A percentile compares a stretch with the other conserved stretches of the same genome.
Conservation (phyloP, 495 filamentous ascomycete species). For the Amorphotheca resinae region DNA sequence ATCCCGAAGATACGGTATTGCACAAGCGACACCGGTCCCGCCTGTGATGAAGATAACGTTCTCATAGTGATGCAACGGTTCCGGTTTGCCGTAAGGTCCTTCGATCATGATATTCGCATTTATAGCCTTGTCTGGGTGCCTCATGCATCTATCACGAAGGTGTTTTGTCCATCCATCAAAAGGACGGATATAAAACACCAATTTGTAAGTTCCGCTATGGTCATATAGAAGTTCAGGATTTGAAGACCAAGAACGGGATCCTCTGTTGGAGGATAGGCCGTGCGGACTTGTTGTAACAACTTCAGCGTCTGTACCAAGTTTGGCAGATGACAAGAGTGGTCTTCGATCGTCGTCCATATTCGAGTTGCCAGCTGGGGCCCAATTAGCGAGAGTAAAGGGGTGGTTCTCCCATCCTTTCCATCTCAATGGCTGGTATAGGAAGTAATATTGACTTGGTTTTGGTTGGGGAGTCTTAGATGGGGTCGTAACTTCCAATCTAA, state of each 20-base stretch:
- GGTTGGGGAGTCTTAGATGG: slow-evolving; percentile 20
- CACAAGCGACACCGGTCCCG: slow-evolving; percentile 45
- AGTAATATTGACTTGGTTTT: slow-evolving; percentile 42
- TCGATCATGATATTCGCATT: slow-evolving; percentile 31
- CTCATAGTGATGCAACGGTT: slow-evolving; percentile 36
- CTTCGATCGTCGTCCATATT: neutral
- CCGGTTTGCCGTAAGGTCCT: slow-evolving; percentile 44
- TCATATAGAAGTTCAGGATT: too few relatives aligned
- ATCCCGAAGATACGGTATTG: slow-evolving; percentile 38
- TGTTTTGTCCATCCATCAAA: slow-evolving; percentile 37
- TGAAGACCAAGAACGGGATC: too few relatives aligned
- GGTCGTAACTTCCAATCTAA: slow-evolving; percentile 37
- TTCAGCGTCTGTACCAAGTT: too few relatives aligned
- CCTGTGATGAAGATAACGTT: slow-evolving; percentile 45
- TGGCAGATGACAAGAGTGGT: too few relatives aligned
- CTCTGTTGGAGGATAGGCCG: too few relatives aligned
- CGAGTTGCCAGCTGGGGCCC: neutral
- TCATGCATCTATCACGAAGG: slow-evolving; percentile 21
- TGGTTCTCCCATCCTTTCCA: slow-evolving; percentile 45
- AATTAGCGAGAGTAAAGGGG: slow-evolving; percentile 42
- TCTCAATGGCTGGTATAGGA: slow-evolving; percentile 38
- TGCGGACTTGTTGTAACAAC: too few relatives aligned
- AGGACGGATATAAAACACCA: slow-evolving; percentile 4
- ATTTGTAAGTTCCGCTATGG: too few relatives aligned
- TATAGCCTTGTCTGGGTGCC: neutral